Conservation (phyloP, 1,139 yeast genomes). For the Debaryomyces sp. region DNA sequence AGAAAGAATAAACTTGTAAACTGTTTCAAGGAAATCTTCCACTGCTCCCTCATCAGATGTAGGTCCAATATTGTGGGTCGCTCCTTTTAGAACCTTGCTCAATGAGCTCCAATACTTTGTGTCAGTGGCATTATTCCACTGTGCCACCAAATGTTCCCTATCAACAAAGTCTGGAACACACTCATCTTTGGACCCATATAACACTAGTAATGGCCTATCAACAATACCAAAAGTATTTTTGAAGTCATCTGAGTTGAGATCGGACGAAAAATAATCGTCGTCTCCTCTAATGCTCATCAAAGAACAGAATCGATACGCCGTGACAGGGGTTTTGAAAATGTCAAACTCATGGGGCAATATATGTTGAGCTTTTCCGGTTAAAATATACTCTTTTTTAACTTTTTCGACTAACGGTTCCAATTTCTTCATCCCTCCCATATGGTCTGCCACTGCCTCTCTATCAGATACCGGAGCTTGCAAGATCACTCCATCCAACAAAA, state of each 20-base stretch:
- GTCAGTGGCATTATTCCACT: slow-evolving; percentile 49
- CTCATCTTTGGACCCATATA: slow-evolving; percentile 67
- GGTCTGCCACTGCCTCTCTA: slow-evolving; percentile 48
- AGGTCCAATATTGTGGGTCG: slow-evolving; percentile 57
- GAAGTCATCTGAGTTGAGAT: slow-evolving; percentile 48
- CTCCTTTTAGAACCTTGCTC: slow-evolving; percentile 61
- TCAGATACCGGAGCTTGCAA: slow-evolving; percentile 80
- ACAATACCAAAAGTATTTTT: slow-evolving; percentile 59
- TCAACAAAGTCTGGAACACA: slow-evolving; percentile 57
- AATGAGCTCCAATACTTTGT: slow-evolving; percentile 52
- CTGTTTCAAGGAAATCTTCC: slow-evolving; percentile 33
- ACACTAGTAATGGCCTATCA: slow-evolving; percentile 48
- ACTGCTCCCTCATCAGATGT: slow-evolving; percentile 36
- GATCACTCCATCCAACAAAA: slow-evolving; percentile 58
- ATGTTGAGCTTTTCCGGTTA: slow-evolving; percentile 47
- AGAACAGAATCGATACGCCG: slow-evolving; percentile 72
- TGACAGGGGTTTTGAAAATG: slow-evolving; percentile 56
- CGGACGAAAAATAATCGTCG: slow-evolving; percentile 79
- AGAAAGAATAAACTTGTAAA: slow-evolving; percentile 27
- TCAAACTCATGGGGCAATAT: slow-evolving; percentile 52
- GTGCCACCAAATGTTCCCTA: slow-evolving; percentile 44
- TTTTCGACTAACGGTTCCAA: slow-evolving; percentile 22
- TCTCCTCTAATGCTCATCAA: slow-evolving; percentile 62
- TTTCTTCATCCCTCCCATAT: slow-evolving; percentile 18
- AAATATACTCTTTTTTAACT: slow-evolving; percentile 38